These are phyloP conservation scores for Aureobasidium subglaciale DNA, from an alignment of 2,329 filamentous ascomycete genomes.

Conservation along the genomic window DNA sequence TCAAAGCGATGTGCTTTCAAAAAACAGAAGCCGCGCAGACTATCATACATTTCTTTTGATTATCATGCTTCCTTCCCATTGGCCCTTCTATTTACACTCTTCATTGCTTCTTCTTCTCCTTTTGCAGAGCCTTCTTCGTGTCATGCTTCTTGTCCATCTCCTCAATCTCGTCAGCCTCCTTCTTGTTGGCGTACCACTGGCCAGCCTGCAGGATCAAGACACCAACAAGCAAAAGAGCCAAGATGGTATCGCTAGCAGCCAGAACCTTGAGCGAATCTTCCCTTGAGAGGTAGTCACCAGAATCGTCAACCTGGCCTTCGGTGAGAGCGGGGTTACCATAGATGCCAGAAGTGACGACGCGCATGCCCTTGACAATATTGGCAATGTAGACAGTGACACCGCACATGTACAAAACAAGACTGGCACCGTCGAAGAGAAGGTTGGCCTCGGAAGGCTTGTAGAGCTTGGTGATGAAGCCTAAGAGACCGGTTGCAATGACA, in stretches of 20 bases:
- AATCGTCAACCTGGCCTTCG: constrained; percentile 34
- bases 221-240: constrained; percentile 85
- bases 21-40: background rate
- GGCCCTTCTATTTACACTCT: background rate
- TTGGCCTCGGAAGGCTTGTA: constrained; percentile 92
- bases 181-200: constrained; percentile 97
- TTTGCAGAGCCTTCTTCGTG: constrained; percentile 40
- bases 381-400: constrained; percentile 88
- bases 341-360: constrained; percentile 67
- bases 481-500: constrained; percentile 76
- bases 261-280: constrained; percentile 89
- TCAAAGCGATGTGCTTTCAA: background rate
- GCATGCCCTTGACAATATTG: constrained; percentile 92
- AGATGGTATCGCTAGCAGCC: constrained; percentile 89
- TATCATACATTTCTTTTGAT: constrained; percentile 3
- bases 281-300: constrained; percentile 62
- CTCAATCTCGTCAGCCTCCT: constrained; percentile 74
- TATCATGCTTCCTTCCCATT: background rate
- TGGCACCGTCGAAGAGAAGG: constrained; percentile 82
- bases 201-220: constrained; percentile 90
- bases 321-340: constrained; percentile 46
- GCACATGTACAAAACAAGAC: constrained; percentile 68
- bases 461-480: constrained; percentile 87
- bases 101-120: constrained; percentile 26
- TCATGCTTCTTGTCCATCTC: constrained; percentile 51